Evolutionary conservation across 441 rosid species (phyloP).

Genomic region (Jatropha podagrica): DNA sequence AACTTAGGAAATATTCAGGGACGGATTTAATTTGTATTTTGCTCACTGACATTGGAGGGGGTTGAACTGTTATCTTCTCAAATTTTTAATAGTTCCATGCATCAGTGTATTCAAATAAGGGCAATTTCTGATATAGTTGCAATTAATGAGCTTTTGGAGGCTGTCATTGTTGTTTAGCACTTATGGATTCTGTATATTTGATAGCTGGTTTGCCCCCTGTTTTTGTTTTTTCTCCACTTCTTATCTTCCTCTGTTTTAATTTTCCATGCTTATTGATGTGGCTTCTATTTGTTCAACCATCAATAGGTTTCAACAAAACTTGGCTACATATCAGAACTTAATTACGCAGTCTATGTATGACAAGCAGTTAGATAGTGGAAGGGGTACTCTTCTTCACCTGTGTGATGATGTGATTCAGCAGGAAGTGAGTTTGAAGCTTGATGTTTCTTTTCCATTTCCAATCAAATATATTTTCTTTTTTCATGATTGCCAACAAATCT

Average conservation of each 20-base stretch:
- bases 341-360: conserved; percentile 97
- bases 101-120: background rate
- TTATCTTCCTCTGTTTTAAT: background rate
- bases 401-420: conserved; percentile 97
- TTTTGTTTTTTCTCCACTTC: conserved; percentile 4
- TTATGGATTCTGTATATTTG: background rate
- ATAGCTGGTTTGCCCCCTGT: background rate
- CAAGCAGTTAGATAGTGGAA: conserved; percentile 97
- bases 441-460: background rate
- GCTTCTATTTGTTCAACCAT: conserved; percentile 27
- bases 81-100: background rate
- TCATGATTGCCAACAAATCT: background rate
- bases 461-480: background rate
- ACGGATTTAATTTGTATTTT: background rate
- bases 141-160: background rate
- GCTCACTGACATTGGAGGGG: background rate
- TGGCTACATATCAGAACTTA: conserved; percentile 90
- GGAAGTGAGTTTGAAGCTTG: conserved; percentile 50
- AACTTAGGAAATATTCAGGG: background rate
- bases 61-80: background rate
- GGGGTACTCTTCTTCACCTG: conserved; percentile 93
- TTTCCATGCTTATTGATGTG: conserved; percentile 3
- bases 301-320: conserved; percentile 75
- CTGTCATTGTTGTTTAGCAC: background rate
- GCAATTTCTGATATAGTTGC: background rate